Base-by-base conservation (phyloP, 805 yeast species). In the Yamadazyma scolyti region DNA sequence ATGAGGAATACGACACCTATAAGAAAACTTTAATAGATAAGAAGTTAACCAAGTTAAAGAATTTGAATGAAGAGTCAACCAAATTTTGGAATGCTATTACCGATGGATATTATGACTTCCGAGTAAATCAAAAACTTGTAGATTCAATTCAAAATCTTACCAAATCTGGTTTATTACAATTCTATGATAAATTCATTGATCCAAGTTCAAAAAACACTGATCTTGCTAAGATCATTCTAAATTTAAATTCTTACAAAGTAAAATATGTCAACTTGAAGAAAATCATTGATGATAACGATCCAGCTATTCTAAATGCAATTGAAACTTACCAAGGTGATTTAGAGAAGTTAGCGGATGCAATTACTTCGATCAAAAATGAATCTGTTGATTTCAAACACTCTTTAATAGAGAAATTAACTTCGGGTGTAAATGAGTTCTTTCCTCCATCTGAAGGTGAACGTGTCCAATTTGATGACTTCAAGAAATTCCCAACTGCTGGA, bases 91-190 rank as follows among this genome's bases (percentile, higher is more conserved):
- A 71, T 32, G 68, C 76, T 9, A 82, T 93, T 35, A 73, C 75
- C 18, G 68, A 76, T 34, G 96, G 96, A 5, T 82, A 66, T 56
- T 89, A 82, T 50, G 86, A 90, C 52, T 90, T 87, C 58, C 57
- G 66, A 21, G 68, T 73, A 32, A 66, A 76, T 36, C 73, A 65
- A 22, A 58, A 64, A 27, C 80, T 79, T 36, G 87, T 84, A 5
- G 67, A 68, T 25, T 39, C 73, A 3, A 67, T 87, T 32, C 68
- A 71, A 30, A 47, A 47, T 3, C 53, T 87, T 31, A 65, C 79
- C 17, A 73, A 78, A 47, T 53, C 58, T 2, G 82, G 88, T 17
- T 59, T 88, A 21, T 43, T 75, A 16, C 64, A 66, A 1, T 79
- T 79, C 47, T 85, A 70, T 51, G 48, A 71, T 16, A 44, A 57